Evolutionary conservation across 371 early-diverging fungal species (phyloP), one percentile per base, ranked within the genome.

Genomic region (Rhizopus sp.): DNA sequence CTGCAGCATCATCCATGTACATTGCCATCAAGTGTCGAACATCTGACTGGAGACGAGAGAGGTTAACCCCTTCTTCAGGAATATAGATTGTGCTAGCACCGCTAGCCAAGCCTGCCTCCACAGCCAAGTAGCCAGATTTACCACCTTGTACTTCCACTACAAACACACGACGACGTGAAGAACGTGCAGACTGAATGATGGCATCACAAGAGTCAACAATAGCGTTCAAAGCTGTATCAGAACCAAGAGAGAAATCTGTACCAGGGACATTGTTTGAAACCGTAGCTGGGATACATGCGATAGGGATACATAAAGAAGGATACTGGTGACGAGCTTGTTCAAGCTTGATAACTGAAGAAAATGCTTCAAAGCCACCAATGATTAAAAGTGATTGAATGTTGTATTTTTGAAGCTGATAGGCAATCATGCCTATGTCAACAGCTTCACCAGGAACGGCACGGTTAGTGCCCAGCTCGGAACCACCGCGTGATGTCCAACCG

Each of bases 81-180:
- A 95, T 98, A 73, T 99, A 99, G 9, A 91, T 84, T 7, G 90
- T 91, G 16, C 94, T 94, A 1, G 99, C 98, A 45, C 98, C 99
- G 32, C 88, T 80, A 7, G 89, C 92, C 12, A 99, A 80, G 12
- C 96, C 99, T 12, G 92, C 93, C 70, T 97, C 77, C 1, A 92
- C 88, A 4, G 99, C 94, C 59, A 99, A 77, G 73, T 91, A 99
- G 4, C 99, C 99, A 72, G 93, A 92, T 57, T 92, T 88, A 39
- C 98, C 99, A 39, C 99, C 99, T 64, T 97, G 97, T 10, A 98
- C 95, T 80, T 99, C 99, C 23, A 99, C 93, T 7, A 99, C 91
- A 84, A 99, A 98, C n/a, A 98, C 97, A 37, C 95, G 87, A 53
- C 93, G 92, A 57, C 95, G 82, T 33, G 90, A 89, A 8, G 98